phyloP scores from a whole-genome alignment of 805 yeast genomes.

The Myxozyma mucilagina region DNA sequence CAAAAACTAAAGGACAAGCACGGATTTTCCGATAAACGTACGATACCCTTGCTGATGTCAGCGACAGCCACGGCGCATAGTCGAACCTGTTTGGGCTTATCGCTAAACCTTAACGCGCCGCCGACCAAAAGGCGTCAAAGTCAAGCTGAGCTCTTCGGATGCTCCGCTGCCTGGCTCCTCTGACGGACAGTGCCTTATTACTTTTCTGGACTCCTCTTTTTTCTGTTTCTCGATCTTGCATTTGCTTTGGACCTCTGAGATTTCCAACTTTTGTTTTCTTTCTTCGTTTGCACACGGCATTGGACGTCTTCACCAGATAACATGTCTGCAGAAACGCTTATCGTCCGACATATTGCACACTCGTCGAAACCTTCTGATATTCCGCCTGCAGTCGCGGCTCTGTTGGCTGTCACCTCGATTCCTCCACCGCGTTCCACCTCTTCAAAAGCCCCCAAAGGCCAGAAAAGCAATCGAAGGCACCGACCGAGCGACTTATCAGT shows the following conservation, averaged over 20 bases:
- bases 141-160: no score
- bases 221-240: background rate
- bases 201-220: background rate
- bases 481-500: background rate
- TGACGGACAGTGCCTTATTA: no score
- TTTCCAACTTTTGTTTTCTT: background rate
- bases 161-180: no score
- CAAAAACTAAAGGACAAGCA: background rate
- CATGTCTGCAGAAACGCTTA: slow-evolving; percentile 20
- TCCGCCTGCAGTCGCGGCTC: slow-evolving; percentile 32
- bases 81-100: slow-evolving; percentile 12
- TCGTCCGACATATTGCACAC: slow-evolving; percentile 12
- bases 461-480: background rate
- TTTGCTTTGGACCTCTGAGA: background rate
- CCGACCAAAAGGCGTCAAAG: background rate
- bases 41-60: background rate
- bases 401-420: slow-evolving; percentile 32
- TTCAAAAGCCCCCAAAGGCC: background rate
- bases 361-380: slow-evolving; percentile 3
- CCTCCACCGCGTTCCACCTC: slow-evolving; percentile 19
- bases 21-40: background rate
- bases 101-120: slow-evolving; percentile 7
- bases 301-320: background rate
- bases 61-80: background rate
- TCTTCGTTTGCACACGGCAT: background rate